phyloP scores from a whole-genome alignment of 1,284 basidiomycete genomes.

The Bothia castanella region DNA sequence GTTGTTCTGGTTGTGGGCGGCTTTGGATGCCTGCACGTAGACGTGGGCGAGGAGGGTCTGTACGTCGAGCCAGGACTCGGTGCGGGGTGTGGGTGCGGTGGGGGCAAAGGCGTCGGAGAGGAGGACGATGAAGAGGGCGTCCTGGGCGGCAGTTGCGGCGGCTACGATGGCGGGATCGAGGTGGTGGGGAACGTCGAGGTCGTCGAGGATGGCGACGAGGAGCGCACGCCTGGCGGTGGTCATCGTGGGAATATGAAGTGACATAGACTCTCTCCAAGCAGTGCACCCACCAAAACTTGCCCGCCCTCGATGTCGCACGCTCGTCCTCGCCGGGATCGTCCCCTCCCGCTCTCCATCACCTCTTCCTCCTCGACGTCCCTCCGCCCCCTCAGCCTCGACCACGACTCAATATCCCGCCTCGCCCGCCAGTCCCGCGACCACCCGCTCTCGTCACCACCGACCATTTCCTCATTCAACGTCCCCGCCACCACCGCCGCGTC shows the following conservation, averaged over 20 bases:
- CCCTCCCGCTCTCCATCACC: slow-evolving; percentile 12
- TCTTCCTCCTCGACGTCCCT: slow-evolving; percentile 1
- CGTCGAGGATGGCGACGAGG: slow-evolving; percentile 51
- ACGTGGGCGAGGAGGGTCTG: slow-evolving; percentile 68
- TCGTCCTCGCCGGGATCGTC: slow-evolving; percentile 7
- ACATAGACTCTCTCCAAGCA: no score
- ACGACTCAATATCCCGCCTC: slow-evolving; percentile 2
- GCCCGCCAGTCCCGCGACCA: slow-evolving; percentile 12
- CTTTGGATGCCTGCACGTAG: slow-evolving; percentile 69
- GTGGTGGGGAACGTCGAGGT: slow-evolving; percentile 48
- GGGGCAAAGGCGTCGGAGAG: slow-evolving; percentile 53
- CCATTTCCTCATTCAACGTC: slow-evolving; percentile 24
- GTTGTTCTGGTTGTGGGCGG: slow-evolving; percentile 61
- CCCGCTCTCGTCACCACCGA: slow-evolving; percentile 32
- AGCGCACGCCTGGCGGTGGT: slow-evolving; percentile 31
- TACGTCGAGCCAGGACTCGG: slow-evolving; percentile 53
- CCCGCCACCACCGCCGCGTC: slow-evolving; percentile 40
- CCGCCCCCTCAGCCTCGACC: slow-evolving; percentile 24
- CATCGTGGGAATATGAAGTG: slow-evolving; percentile 29
- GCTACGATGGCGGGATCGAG: slow-evolving; percentile 50
- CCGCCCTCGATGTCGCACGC: slow-evolving; percentile 3
- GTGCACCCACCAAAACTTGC: no score
- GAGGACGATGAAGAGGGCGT: slow-evolving; percentile 58
- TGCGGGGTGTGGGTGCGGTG: slow-evolving; percentile 43
- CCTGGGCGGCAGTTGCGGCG: slow-evolving; percentile 44